Evolutionary conservation across 306 rosid genomes (phyloP).

Genomic region (Hippophae tibetana): DNA sequence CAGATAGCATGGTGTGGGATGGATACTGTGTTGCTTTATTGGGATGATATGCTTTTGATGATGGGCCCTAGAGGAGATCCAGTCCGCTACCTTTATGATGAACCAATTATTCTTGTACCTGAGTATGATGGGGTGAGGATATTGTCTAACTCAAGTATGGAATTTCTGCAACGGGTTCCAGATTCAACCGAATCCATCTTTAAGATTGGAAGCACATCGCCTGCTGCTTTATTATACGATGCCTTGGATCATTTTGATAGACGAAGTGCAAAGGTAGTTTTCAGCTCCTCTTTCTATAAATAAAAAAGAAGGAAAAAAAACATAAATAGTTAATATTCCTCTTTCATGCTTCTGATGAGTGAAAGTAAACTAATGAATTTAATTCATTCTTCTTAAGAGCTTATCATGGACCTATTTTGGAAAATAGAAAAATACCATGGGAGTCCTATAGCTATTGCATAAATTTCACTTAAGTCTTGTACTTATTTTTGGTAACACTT

Average conservation of each 20-base stretch:
- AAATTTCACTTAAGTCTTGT: too few relatives aligned
- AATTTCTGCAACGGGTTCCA: constrained; percentile 89
- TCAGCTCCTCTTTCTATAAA: neutral
- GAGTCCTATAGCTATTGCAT: too few relatives aligned
- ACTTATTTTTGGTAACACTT: too few relatives aligned
- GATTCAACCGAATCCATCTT: constrained; percentile 90
- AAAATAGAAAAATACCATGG: too few relatives aligned
- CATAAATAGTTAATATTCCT: too few relatives aligned
- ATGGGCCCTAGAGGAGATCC: constrained; percentile 97
- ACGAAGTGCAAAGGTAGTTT: constrained; percentile 86
- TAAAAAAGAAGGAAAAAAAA: neutral
- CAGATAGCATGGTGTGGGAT: constrained; percentile 95
- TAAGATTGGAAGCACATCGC: constrained; percentile 91
- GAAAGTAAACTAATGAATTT: too few relatives aligned
- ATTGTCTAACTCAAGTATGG: constrained; percentile 79
- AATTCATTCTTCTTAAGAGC: too few relatives aligned
- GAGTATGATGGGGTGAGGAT: constrained; percentile 97
- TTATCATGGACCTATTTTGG: too few relatives aligned
- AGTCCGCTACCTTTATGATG: constrained; percentile 76
- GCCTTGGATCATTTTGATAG: constrained; percentile 98
- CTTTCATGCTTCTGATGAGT: too few relatives aligned
- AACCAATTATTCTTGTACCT: constrained; percentile 74
- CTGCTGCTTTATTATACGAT: constrained; percentile 88
- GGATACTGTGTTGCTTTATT: constrained; percentile 90
- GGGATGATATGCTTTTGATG: constrained; percentile 97